Base-by-base conservation (phyloP, 495 filamentous ascomycete species). In the Aspergillus affinis region DNA sequence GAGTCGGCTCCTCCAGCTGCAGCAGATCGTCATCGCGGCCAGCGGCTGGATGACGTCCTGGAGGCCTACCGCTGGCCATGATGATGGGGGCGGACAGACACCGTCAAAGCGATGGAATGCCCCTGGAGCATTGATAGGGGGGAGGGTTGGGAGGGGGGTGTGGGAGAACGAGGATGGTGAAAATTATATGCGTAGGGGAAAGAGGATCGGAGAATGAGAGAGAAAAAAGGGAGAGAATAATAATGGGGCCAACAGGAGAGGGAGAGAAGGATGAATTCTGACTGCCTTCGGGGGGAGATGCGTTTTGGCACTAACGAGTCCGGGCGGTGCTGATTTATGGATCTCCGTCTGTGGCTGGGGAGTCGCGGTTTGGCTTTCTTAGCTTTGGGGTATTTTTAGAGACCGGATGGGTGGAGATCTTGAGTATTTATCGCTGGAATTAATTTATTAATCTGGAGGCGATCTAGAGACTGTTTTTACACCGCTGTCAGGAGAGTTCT, bases 21-120 rank as follows among this genome's bases (percentile, higher is more conserved):
- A 96, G 83, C 57, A 92, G 83, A 71, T 92, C 89, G 69, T 80
- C 75, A 69, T 81, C 86, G 79, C 72, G 80, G 76, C 73, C 82
- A 81, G 79, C 71, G 74, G 69, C 79, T 78, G 73, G 81, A 78
- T 76, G 75, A 67, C 75, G 83, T 75, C 83, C 84, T 68, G 81
- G 78, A 64, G 84, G 86, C 78, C 89, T 87, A 75, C 86, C 88
- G 72, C 76, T 79, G 77, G 77, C 77, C 78, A 81, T 81, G 74
- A 68, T 76, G 70, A 57, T 70, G 64, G 67, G 67, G 71, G 69
- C 69, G 68, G 75, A 69, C 72, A 68, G 63, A 75, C 73, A 79
- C 70, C 75, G 69, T 72, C 69, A 74, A 60, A 72, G 62, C 54
- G 53, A 57, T 57, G 55, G 23, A 52, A 52, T 71, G 72, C 71